A percentile compares a stretch with the other conserved stretches of the same genome.
Conservation (phyloP, 768 basidiomycete genomes). For the Psilocybe cyanescens region DNA sequence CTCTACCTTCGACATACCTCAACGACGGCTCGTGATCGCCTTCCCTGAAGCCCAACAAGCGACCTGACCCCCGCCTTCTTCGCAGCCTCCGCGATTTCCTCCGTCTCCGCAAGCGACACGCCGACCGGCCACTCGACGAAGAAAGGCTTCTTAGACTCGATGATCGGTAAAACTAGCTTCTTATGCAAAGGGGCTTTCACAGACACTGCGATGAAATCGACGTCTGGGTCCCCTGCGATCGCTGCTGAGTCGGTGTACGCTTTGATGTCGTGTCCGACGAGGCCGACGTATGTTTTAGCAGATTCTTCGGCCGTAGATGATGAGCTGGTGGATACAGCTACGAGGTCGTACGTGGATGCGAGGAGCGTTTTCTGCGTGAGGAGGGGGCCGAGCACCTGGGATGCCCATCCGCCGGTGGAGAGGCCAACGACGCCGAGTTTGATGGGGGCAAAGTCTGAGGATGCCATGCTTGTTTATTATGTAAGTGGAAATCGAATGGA, state of each 20-base stretch:
- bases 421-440: slow-evolving; percentile 37
- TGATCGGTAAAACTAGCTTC: slow-evolving; percentile 30
- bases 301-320: slow-evolving; percentile 31
- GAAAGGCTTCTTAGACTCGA: slow-evolving; percentile 40
- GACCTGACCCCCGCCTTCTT: slow-evolving; percentile 30
- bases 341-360: slow-evolving; percentile 29
- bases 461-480: too few species aligned
- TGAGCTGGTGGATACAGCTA: slow-evolving; percentile 38
- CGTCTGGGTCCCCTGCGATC: slow-evolving; percentile 38
- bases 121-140: slow-evolving; percentile 48
- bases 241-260: slow-evolving; percentile 30
- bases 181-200: slow-evolving; percentile 37
- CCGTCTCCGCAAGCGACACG: slow-evolving; percentile 31
- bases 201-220: slow-evolving; percentile 39
- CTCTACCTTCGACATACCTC: too few species aligned
- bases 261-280: slow-evolving; percentile 31
- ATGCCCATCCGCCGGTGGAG: slow-evolving; percentile 36
- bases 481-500: too few species aligned
- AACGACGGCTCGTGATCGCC: slow-evolving; percentile 20
- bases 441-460: background rate
- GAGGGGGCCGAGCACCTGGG: slow-evolving; percentile 27
- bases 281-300: slow-evolving; percentile 31
- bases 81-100: slow-evolving; percentile 35
- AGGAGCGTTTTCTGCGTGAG: slow-evolving; percentile 18
- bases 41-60: slow-evolving; percentile 35